A percentile compares a stretch with the other conserved stretches of the same genome.
Evolutionary conservation across 495 filamentous ascomycete genomes (phyloP).

Genomic region (Xylaria nigripes): DNA sequence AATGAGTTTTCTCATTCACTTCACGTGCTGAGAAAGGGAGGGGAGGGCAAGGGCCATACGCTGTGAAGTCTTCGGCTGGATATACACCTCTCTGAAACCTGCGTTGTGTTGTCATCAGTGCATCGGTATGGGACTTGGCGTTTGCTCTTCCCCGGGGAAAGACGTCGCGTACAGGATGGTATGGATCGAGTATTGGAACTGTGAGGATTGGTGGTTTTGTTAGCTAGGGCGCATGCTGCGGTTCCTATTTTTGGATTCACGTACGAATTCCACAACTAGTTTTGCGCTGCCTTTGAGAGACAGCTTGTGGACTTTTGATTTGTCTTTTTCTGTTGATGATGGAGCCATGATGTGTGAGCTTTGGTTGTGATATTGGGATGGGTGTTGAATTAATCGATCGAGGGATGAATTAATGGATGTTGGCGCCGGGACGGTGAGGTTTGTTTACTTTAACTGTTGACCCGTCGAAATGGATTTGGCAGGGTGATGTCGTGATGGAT

Average conservation of each 20-base stretch:
- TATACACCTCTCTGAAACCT: slow-evolving; percentile 96
- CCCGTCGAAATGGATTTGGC: slow-evolving; percentile 14
- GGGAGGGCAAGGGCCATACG: slow-evolving; percentile 44
- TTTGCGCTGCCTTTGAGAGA: slow-evolving; percentile 90
- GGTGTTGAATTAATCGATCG: not conserved
- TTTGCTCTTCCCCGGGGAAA: not conserved
- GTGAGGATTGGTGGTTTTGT: not conserved
- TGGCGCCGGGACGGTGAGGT: not conserved
- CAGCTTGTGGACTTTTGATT: slow-evolving; percentile 88
- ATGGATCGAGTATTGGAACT: slow-evolving; percentile 97
- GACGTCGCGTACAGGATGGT: slow-evolving; percentile 61
- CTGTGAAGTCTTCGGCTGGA: slow-evolving; percentile 93
- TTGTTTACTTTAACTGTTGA: slow-evolving; percentile 24
- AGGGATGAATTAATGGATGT: not conserved
- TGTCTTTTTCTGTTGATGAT: slow-evolving; percentile 54
- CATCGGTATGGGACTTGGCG: not conserved
- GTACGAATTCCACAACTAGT: slow-evolving; percentile 87
- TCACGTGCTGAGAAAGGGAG: not conserved
- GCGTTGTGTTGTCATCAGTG: slow-evolving; percentile 4
- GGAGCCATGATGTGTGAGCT: slow-evolving; percentile 14
- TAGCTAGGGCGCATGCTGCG: not conserved
- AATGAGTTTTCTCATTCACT: not conserved
- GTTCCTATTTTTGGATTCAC: slow-evolving; percentile 22
- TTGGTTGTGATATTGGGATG: not conserved
- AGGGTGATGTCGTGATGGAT: slow-evolving; percentile 18